Evolutionary conservation across 2,329 filamentous ascomycete species (phyloP).

Genomic region (Pseudomassariella vexata): DNA sequence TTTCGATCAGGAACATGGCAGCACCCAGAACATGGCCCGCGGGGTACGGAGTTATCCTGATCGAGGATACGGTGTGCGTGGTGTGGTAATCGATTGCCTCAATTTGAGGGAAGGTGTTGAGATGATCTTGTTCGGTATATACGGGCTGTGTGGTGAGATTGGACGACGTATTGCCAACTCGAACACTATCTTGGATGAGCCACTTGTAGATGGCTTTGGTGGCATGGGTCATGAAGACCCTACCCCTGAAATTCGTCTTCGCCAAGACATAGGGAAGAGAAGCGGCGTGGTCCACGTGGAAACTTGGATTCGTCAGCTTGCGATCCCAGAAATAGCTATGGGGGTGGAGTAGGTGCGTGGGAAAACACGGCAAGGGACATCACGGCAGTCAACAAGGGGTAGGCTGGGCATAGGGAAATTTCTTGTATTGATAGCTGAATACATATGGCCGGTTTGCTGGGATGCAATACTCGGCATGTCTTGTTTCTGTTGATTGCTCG

Average conservation of each 20-base stretch:
- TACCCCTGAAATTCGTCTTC: constrained; percentile 95
- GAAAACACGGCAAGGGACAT: constrained; percentile 9
- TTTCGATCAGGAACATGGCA: constrained; percentile 97
- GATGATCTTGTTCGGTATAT: constrained; percentile 92
- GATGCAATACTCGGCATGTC: constrained; percentile 5
- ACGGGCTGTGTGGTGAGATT: constrained; percentile 65
- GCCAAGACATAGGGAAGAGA: constrained; percentile 96
- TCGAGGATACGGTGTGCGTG: constrained; percentile 93
- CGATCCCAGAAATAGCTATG: background rate
- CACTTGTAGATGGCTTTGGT: constrained; percentile 99
- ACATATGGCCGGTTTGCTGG: constrained; percentile 16
- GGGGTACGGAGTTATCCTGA: constrained; percentile 93
- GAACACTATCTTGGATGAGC: constrained; percentile 95
- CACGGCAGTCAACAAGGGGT: constrained; percentile 20
- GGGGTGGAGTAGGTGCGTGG: background rate
- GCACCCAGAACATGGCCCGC: constrained; percentile 97
- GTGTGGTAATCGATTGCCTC: constrained; percentile 98
- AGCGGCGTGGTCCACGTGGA: constrained; percentile 97
- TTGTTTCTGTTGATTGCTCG: constrained; percentile 3
- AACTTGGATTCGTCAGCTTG: constrained; percentile 51
- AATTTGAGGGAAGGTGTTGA: constrained; percentile 88
- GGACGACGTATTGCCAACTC: constrained; percentile 70
- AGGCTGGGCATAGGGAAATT: constrained; percentile 24
- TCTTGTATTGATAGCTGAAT: constrained; percentile 39
- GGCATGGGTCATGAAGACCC: constrained; percentile 98